phyloP scores from a whole-genome alignment of 2,329 filamentous ascomycete genomes.

The Bipolaris victoriae region DNA sequence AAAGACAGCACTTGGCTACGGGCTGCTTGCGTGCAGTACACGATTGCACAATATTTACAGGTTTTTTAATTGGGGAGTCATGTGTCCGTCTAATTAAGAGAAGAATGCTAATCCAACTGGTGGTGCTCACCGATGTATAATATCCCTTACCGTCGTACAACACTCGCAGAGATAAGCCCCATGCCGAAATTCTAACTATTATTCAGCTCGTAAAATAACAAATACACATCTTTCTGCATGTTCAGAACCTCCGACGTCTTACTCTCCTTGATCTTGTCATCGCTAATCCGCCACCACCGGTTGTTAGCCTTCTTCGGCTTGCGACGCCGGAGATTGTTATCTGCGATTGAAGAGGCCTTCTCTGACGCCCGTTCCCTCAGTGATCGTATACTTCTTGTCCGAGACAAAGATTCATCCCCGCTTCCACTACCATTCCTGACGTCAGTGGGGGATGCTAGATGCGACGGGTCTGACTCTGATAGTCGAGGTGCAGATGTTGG shows the following conservation, averaged over 20 bases:
- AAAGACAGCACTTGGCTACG: no score
- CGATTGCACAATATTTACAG: no score
- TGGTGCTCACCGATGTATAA: background rate
- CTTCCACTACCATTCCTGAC: constrained; percentile 22
- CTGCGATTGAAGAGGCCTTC: constrained; percentile 54
- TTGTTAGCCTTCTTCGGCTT: constrained; percentile 67
- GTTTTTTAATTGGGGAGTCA: no score
- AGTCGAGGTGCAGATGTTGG: constrained; percentile 42
- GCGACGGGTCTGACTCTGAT: constrained; percentile 32
- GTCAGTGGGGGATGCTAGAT: constrained; percentile 20
- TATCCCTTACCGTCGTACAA: background rate
- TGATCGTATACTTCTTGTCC: constrained; percentile 37
- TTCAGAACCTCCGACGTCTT: constrained; percentile 88
- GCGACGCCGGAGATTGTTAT: constrained; percentile 54
- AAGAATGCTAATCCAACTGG: background rate
- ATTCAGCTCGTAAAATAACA: constrained; percentile 93
- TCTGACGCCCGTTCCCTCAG: constrained; percentile 43
- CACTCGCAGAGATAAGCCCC: background rate
- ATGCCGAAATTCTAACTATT: background rate
- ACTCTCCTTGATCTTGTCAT: constrained; percentile 94
- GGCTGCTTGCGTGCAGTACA: no score
- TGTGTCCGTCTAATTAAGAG: no score
- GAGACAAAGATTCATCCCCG: constrained; percentile 24
- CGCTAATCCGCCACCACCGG: constrained; percentile 97
- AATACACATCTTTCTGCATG: constrained; percentile 95